Conservation (phyloP, 371 early-diverging fungal genomes). For the Rhizomucor miehei region DNA sequence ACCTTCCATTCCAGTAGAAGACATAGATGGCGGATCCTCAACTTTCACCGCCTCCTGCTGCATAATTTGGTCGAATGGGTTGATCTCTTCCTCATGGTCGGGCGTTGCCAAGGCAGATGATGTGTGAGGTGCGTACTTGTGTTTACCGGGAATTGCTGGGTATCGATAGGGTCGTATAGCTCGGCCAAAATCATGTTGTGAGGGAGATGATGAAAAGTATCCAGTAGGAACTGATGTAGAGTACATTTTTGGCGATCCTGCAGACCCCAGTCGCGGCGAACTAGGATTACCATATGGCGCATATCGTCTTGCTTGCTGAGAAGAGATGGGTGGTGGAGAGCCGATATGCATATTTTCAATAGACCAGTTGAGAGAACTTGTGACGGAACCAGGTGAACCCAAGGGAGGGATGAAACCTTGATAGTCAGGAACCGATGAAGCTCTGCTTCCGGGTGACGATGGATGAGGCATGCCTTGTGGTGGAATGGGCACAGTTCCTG, state of each 20-base stretch:
- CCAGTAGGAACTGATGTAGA: constrained; percentile 15
- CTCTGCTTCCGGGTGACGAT: constrained; percentile 5
- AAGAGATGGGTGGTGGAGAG: constrained; percentile 20
- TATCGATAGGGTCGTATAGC: constrained; percentile 1
- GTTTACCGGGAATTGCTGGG: constrained; percentile 6
- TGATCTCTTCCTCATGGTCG: constrained; percentile 20
- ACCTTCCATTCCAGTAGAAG: constrained; percentile 3
- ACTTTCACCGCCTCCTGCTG: neutral
- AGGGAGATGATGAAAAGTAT: constrained; percentile 8
- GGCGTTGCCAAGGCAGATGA: constrained; percentile 27
- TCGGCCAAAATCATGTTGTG: constrained; percentile 4
- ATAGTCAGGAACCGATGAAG: constrained; percentile 20
- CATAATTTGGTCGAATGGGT: constrained; percentile 21
- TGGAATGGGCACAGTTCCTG: constrained; percentile 2
- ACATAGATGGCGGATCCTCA: neutral
- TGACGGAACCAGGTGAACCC: constrained; percentile 13
- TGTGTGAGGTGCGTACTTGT: constrained; percentile 21
- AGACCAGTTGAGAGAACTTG: constrained; percentile 22
- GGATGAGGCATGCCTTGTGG: neutral
- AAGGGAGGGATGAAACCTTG: constrained; percentile 8
- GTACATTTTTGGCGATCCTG: constrained; percentile 13
- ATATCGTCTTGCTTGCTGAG: constrained; percentile 22
- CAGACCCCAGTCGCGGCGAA: constrained; percentile 22
- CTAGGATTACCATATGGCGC: constrained; percentile 23
- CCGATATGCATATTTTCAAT: constrained; percentile 33